Percentiles rank a stretch among this genome's conserved stretches.
phyloP scores from a whole-genome alignment of 2,329 filamentous ascomycete species.

The Neofusicoccum laricinum region DNA sequence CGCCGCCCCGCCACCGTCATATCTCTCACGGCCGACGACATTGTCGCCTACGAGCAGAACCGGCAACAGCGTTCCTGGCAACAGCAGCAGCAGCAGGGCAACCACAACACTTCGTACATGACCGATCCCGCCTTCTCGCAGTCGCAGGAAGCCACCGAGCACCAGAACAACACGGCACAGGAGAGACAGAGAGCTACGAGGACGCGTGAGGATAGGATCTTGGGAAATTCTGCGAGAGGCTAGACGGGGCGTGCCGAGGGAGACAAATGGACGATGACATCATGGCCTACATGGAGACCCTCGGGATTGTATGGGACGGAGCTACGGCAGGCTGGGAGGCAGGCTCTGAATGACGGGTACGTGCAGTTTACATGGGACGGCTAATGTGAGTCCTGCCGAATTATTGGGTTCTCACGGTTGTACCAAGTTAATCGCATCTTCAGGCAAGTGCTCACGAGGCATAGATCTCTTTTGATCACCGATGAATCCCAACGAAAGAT shows the following conservation, averaged over 20 bases:
- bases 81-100: conserved; percentile 18
- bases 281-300: background rate
- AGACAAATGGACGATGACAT: background rate
- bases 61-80: conserved; percentile 40
- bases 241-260: background rate
- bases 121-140: conserved; percentile 15
- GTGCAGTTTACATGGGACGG: no score
- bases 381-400: no score
- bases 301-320: background rate
- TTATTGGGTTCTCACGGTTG: no score
- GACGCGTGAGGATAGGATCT: conserved; percentile 18
- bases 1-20: conserved; percentile 67
- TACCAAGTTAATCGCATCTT: no score
- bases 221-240: conserved; percentile 13
- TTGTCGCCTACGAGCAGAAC: conserved; percentile 67
- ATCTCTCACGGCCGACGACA: conserved; percentile 66
- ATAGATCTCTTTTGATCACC: background rate
- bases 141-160: background rate
- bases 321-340: no score
- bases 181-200: background rate
- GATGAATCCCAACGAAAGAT: background rate
- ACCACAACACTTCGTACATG: conserved; percentile 12
- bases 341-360: no score
- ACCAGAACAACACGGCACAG: background rate
- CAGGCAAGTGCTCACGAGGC: no score